Evolutionary conservation across 306 rosid species (phyloP), one percentile per base, ranked within the genome.

Genomic region (Vigna trinervia): DNA sequence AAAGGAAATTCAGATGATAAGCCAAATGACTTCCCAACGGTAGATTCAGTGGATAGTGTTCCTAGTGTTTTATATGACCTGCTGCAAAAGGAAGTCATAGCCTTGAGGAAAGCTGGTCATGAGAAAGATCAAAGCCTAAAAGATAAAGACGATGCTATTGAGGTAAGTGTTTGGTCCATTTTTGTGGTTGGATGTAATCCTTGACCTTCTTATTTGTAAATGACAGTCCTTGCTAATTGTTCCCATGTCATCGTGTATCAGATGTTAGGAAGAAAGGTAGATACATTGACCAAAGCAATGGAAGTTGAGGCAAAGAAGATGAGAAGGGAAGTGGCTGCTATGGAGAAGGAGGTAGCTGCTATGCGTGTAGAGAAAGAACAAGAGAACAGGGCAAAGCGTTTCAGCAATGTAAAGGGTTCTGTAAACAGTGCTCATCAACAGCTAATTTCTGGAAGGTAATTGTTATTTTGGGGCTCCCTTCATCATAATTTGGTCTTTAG

Each of bases 281-380:
- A 96, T 76, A 96, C 98, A 71, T 82, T 96, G 87, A 90, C 96
- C 69, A 96, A 93, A 84, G 99, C 99, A 77, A 96, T 96, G 99
- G 99, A 96, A 77, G 98, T 96, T 68, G 98, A 96, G 86, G 99
- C 99, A 12, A 92, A 86, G 90, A 96, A 93, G 83, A 96, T 96
- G 98, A 88, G 98, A 88, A 89, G 99, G 75, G 99, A 96, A 88
- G 99, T 96, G 59, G 97, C 99, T 76, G 82, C 81, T 59, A 96
- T 96, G 99, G 99, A 96, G 90, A 96, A 92, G 86, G 98, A 96
- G 90, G 98, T 96, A 71, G 92, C 99, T 86, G 98, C 98, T 46
- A 92, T 96, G 94, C 97, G 99, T 17, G 90, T 91, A 62, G 99
- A 92, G 69, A 96, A 96, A 80, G 99, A 87, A 57, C 99, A 96